Base-by-base conservation (phyloP, 345 rosid species). In the Pistacia atlantica region DNA sequence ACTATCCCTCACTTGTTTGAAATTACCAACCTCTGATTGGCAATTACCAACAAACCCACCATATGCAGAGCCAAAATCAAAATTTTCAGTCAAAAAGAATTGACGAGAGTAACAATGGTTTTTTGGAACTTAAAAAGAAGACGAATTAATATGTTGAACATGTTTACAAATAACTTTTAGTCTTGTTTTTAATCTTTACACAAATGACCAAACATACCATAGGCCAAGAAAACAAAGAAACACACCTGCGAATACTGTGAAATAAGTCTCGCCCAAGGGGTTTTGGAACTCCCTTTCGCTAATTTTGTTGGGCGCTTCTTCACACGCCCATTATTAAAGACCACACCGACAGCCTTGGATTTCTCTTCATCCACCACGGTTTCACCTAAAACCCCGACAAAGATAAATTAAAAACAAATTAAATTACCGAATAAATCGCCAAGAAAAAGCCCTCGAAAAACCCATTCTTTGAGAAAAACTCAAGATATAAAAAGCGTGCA, bases 191-290 rank as follows among this genome's bases (percentile, higher is more conserved):
- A 71, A 57, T 13, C n/a, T 56, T 56, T 71, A 11, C 54, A 38
- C 48, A 13, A 54, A 20, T 22, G 61, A 72, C n/a, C 60, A 75
- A 63, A 65, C 28, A 62, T 11, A 74, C 20, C 42, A 61, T 4
- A 42, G 54, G 71, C 25, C 60, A 14, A 71, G 37, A 2, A 68
- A 16, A 0, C 33, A 20, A 60, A 5, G 65, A 68, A 67, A 80
- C 79, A 37, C 48, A 90, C 99, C 97, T 89, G 91, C 59, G 93
- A 70, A 75, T 84, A 89, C 90, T 94, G 95, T 2, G 98, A 94
- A 75, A 97, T 93, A 75, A 97, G 92, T 84, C 90, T 91, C 48
- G 88, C 99, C 98, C 98, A 97, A 17, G 95, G 93, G 79, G 78
- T 81, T 75, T 87, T 91, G 28, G 86, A 79, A 78, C 62, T 78